A percentile compares a stretch with the other conserved stretches of the same genome.
Evolutionary conservation across 108 stramenopile genomes (phyloP).

Genomic region (Nitzschia sp.): DNA sequence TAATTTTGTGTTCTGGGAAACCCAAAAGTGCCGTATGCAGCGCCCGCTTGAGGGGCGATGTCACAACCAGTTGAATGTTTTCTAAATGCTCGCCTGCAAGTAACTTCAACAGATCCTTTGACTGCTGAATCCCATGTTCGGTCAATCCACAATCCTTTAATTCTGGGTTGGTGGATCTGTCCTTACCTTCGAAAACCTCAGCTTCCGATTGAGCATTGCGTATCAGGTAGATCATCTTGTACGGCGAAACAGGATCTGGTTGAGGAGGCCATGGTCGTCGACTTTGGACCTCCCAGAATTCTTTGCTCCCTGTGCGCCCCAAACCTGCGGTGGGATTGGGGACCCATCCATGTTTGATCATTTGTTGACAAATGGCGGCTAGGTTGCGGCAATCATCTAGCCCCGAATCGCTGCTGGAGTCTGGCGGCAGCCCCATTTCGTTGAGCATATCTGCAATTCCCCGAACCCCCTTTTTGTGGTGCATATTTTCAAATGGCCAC

Average conservation of each 20-base stretch:
- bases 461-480: background rate
- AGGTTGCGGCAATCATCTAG: slow-evolving; percentile 19
- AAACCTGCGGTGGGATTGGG: slow-evolving; percentile 9
- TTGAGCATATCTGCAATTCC: slow-evolving; percentile 21
- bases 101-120: background rate
- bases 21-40: slow-evolving; percentile 28
- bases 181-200: slow-evolving; percentile 12
- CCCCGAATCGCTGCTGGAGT: slow-evolving; percentile 5
- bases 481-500: slow-evolving; percentile 13
- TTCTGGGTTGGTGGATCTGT: slow-evolving; percentile 10
- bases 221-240: slow-evolving; percentile 39
- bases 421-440: slow-evolving; percentile 5
- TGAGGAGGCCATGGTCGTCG: slow-evolving; percentile 6
- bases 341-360: slow-evolving; percentile 16
- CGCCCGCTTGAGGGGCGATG: slow-evolving; percentile 31
- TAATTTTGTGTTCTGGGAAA: slow-evolving; percentile 6
- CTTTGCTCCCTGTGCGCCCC: slow-evolving; percentile 8
- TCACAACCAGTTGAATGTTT: slow-evolving; percentile 31
- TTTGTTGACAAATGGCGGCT: slow-evolving; percentile 12
- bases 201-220: slow-evolving; percentile 42
- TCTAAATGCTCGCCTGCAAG: background rate
- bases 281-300: slow-evolving; percentile 4
- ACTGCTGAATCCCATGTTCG: background rate
- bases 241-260: slow-evolving; percentile 11
- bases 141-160: slow-evolving; percentile 36